Conservation (phyloP, 2,329 filamentous ascomycete genomes). For the Hortaea werneckii region DNA sequence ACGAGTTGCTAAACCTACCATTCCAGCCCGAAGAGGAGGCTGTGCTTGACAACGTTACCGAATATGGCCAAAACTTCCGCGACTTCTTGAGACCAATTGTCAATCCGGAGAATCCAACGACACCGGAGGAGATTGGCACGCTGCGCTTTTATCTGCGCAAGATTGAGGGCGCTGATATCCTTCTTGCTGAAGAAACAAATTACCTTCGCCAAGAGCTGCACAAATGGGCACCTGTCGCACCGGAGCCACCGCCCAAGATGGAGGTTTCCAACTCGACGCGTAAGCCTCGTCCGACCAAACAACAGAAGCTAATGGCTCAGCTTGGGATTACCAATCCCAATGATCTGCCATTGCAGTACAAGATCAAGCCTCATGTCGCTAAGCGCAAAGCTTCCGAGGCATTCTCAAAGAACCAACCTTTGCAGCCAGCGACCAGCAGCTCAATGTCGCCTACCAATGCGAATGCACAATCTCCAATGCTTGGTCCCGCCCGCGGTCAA, state of each 20-base stretch:
- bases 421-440: conserved; percentile 21
- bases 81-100: conserved; percentile 72
- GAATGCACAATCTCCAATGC: conserved; percentile 3
- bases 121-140: conserved; percentile 75
- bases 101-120: conserved; percentile 63
- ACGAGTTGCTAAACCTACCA: conserved; percentile 62
- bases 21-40: conserved; percentile 96
- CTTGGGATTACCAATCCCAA: conserved; percentile 85
- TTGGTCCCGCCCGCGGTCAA: conserved; percentile 3
- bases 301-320: conserved; percentile 86
- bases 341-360: conserved; percentile 72
- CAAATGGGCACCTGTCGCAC: conserved; percentile 85
- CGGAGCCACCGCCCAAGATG: conserved; percentile 72
- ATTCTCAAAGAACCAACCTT: conserved; percentile 13
- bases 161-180: conserved; percentile 90
- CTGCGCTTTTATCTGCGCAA: conserved; percentile 94
- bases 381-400: conserved; percentile 51
- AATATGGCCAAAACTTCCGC: conserved; percentile 74
- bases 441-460: conserved; percentile 16
- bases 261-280: conserved; percentile 83
- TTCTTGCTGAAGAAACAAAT: conserved; percentile 89
- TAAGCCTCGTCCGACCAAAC: conserved; percentile 91
- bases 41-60: conserved; percentile 72
- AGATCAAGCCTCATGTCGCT: conserved; percentile 63
- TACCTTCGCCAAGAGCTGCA: conserved; percentile 94